phyloP scores from a whole-genome alignment of 257 asterid species.

The Schizonepeta tenuifolia region DNA sequence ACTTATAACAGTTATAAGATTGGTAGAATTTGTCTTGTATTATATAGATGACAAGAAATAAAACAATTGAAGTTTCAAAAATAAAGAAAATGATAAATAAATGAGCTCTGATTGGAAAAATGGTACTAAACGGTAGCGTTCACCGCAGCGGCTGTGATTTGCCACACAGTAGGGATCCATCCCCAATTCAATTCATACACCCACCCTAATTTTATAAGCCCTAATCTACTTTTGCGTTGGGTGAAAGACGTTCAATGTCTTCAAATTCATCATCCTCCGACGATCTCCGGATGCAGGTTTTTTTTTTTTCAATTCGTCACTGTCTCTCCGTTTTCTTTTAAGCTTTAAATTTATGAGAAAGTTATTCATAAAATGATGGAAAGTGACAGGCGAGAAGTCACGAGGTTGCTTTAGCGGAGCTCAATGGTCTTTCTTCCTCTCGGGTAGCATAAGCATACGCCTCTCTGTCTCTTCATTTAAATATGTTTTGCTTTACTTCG shows the following conservation, averaged over 20 bases:
- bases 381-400: conserved; percentile 57
- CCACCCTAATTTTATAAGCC: conserved; percentile 11
- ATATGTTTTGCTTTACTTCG: neutral
- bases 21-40: no score
- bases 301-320: neutral
- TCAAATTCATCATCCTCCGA: conserved; percentile 30
- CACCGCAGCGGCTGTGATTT: no score
- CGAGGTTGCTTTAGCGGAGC: conserved; percentile 83
- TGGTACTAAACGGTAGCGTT: no score
- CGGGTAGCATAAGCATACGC: conserved; percentile 57
- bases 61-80: no score
- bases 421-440: conserved; percentile 55
- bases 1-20: no score
- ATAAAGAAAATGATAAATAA: no score
- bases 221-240: neutral
- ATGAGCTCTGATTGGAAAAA: no score
- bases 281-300: conserved; percentile 40
- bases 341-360: neutral
- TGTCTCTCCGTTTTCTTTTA: neutral
- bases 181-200: neutral
- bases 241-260: conserved; percentile 29
- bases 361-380: conserved; percentile 16
- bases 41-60: no score
- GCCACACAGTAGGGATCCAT: no score
- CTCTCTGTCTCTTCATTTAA: neutral